phyloP scores from a whole-genome alignment of 2,329 filamentous ascomycete species.

The Pseudogymnoascus sp. region DNA sequence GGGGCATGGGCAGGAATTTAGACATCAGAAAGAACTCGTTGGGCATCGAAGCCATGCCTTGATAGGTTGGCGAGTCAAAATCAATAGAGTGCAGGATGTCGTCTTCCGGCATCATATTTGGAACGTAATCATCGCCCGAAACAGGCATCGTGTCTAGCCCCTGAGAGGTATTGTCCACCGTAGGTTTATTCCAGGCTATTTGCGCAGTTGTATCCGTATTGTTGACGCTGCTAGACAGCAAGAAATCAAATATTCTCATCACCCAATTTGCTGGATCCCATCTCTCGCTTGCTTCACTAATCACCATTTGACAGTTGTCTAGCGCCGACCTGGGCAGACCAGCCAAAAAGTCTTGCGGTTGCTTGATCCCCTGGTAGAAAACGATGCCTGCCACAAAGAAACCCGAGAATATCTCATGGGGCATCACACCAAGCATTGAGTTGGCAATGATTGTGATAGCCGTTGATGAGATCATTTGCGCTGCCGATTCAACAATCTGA shows the following conservation, averaged over 20 bases:
- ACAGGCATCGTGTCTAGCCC: not conserved
- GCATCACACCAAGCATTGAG: constrained; percentile 12
- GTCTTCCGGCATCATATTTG: constrained; percentile 9
- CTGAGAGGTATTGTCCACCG: too few relatives aligned
- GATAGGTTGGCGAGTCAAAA: constrained; percentile 12
- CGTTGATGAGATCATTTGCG: constrained; percentile 13
- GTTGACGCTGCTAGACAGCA: constrained; percentile 12
- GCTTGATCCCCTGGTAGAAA: constrained; percentile 11
- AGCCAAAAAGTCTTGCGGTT: constrained; percentile 3
- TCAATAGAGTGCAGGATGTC: constrained; percentile 11
- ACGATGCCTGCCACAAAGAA: constrained; percentile 13
- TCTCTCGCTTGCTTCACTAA: constrained; percentile 12
- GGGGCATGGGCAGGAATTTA: constrained; percentile 11
- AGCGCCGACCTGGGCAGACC: constrained; percentile 7
- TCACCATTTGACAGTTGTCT: constrained; percentile 13
- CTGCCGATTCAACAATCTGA: constrained; percentile 12
- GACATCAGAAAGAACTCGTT: constrained; percentile 13
- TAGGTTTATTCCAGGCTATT: too few relatives aligned
- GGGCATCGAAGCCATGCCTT: constrained; percentile 10
- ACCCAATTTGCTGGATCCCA: constrained; percentile 14
- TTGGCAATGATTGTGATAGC: constrained; percentile 13
- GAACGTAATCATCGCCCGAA: constrained; percentile 9
- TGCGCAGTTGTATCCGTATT: not conserved
- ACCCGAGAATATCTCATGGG: constrained; percentile 6
- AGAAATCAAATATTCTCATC: constrained; percentile 14